Evolutionary conservation across 2,329 filamentous ascomycete genomes (phyloP), one percentile per base, ranked within the genome.

Genomic region (Hymenoscyphus infarciens): DNA sequence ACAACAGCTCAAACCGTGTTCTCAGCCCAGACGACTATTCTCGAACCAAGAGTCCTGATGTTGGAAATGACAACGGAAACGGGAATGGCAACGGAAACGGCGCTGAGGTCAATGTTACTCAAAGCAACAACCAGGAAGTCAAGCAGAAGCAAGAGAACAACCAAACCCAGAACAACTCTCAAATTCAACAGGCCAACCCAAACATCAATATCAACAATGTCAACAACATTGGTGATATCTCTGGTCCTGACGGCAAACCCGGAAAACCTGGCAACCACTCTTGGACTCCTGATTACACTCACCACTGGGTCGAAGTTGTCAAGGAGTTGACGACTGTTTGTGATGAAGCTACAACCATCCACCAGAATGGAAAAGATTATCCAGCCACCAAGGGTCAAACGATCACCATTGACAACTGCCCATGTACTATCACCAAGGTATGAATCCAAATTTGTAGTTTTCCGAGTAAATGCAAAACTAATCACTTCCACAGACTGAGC

Each of bases 341-440:
- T 63, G 68, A 68, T 15, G 57, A 65, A 19, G 61, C 64, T 31
- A 69, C 69, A 19, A 61, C 60, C 15, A 62, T 66, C 38, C 61
- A 63, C 38, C 66, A 67, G 49, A 62, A 63, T 33, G 62, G 61
- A 29, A 33, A 61, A 27, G 61, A 61, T 13, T 90, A 89, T 82
- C 88, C 83, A 71, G 80, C 91, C 77, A 86, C 86, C 68, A 79
- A 82, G 78, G 83, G 78, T 61, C 78, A 77, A 56, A 77, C 76
- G 60, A 68, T 81, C 71, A 81, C 79, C 61, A 64, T 63, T 52
- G 64, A 60, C 27, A 64, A 73, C 55, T 62, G 68, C 31, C 67
- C 69, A 59, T 67, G 69, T 58, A 66, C 64, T 38, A 22, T 68
- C 11, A 67, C 68, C 45, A 38, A 64, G 15, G 60, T 57, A 52